phyloP scores from a whole-genome alignment of 176 grass and related monocot species.

The Themeda triandra region DNA sequence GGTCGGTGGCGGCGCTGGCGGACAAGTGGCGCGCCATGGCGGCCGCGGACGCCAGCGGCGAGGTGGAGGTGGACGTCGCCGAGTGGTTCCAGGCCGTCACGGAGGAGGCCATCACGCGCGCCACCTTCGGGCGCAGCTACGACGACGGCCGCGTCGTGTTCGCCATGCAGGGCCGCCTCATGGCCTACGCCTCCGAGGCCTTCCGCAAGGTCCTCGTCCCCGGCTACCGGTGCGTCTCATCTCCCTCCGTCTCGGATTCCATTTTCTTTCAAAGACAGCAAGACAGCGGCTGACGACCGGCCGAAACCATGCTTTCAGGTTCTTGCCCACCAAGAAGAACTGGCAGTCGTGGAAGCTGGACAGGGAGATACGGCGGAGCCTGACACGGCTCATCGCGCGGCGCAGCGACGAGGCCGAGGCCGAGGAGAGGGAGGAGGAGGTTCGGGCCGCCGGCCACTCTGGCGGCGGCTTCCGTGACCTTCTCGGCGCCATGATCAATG shows the following conservation, averaged over 20 bases:
- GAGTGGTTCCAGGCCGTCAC: constrained; percentile 82
- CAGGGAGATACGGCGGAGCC: constrained; percentile 52
- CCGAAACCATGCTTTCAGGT: constrained; percentile 28
- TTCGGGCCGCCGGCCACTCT: no score
- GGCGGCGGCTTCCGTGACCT: constrained; percentile 49
- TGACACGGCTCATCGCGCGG: constrained; percentile 56
- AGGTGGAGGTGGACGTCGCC: constrained; percentile 83
- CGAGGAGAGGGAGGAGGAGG: no score
- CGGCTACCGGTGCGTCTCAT: constrained; percentile 53
- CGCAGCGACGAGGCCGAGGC: constrained; percentile 34
- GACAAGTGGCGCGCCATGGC: constrained; percentile 62
- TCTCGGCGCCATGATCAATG: constrained; percentile 75
- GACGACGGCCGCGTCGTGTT: constrained; percentile 71
- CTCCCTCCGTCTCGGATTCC: no score
- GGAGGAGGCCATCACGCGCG: constrained; percentile 71
- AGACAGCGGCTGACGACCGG: neutral
- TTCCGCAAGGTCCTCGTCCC: constrained; percentile 92
- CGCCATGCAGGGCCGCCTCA: constrained; percentile 66
- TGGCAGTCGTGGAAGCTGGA: constrained; percentile 69
- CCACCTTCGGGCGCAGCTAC: constrained; percentile 71
- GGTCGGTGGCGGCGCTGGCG: constrained; percentile 54
- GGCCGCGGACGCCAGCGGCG: constrained; percentile 10
- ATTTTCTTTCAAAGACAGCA: neutral
- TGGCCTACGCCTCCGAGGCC: constrained; percentile 71
- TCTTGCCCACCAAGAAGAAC: constrained; percentile 82